A percentile compares a stretch with the other conserved stretches of the same genome.
Conservation (phyloP, 176 grass and related monocot species). For the Hyparrhenia diplandra region DNA sequence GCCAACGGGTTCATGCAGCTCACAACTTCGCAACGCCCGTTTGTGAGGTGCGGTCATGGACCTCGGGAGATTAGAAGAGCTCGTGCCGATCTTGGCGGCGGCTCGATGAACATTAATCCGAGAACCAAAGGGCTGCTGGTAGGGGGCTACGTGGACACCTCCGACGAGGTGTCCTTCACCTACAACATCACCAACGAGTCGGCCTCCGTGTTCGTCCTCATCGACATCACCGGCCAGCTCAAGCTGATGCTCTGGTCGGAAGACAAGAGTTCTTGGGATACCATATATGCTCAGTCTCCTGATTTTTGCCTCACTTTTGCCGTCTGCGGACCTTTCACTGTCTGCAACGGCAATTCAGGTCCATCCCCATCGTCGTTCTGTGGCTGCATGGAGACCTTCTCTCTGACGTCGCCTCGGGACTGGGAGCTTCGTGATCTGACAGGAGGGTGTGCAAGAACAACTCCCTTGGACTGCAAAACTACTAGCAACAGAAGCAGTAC, state of each 20-base stretch:
- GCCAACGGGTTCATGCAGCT: neutral
- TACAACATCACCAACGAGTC: neutral
- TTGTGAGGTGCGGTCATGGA: neutral
- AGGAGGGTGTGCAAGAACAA: conserved; percentile 26
- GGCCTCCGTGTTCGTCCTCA: neutral
- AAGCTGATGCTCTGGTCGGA: neutral
- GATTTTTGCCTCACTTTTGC: neutral
- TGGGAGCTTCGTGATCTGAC: conserved; percentile 28
- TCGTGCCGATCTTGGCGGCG: accelerated
- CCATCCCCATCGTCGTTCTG: neutral
- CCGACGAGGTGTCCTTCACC: neutral
- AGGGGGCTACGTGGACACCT: accelerated
- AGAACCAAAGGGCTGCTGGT: neutral
- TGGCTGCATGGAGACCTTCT: conserved; percentile 36
- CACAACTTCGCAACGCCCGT: neutral
- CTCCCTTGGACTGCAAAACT: conserved; percentile 19
- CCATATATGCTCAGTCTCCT: neutral
- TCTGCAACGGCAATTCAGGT: conserved; percentile 9
- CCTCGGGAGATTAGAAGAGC: neutral
- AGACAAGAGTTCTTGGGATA: neutral
- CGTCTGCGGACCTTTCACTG: neutral
- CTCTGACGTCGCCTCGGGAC: neutral
- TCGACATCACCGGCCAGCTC: neutral
- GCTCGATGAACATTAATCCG: neutral
- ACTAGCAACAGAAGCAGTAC: neutral